Percentiles rank a stretch among this genome's conserved stretches.
phyloP scores from a whole-genome alignment of 2,329 filamentous ascomycete species.

The Neonectria magnoliae region DNA sequence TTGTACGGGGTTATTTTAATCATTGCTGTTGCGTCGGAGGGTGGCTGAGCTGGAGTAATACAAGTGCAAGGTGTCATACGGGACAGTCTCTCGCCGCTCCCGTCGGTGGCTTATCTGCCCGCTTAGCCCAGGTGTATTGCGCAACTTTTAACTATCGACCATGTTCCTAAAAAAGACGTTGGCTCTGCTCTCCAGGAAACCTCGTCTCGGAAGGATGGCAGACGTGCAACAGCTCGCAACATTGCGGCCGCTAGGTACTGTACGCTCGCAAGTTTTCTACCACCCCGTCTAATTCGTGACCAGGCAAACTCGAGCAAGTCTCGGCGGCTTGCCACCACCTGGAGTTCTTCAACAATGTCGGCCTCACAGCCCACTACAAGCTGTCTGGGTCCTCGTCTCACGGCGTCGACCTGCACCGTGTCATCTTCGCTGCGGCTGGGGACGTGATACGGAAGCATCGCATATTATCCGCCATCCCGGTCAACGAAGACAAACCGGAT shows the following conservation, averaged over 20 bases:
- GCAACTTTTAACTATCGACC: background rate
- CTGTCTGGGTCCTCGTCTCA: conserved; percentile 41
- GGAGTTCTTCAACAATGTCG: conserved; percentile 56
- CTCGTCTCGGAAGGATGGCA: background rate
- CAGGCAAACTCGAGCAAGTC: conserved; percentile 55
- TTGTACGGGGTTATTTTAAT: too few species aligned
- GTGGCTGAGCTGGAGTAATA: background rate
- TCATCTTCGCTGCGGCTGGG: conserved; percentile 49
- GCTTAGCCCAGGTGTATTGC: conserved; percentile 1
- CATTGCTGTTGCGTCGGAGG: too few species aligned
- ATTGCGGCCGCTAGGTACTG: background rate
- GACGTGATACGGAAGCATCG: conserved; percentile 52
- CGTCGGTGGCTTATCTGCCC: too few species aligned
- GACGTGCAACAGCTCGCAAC: background rate
- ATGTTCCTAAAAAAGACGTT: background rate
- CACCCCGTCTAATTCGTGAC: too few species aligned
- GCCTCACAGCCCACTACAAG: conserved; percentile 50
- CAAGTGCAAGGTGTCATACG: too few species aligned
- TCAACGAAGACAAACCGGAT: conserved; percentile 51
- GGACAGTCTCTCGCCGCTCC: too few species aligned
- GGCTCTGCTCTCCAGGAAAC: background rate
- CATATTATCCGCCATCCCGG: conserved; percentile 53
- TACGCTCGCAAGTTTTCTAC: too few species aligned
- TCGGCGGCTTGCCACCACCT: conserved; percentile 55
- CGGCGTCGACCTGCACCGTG: conserved; percentile 30